Percentiles rank a stretch among this genome's conserved stretches.
phyloP scores from a whole-genome alignment of 768 basidiomycete genomes.

The Mrakia gelida region DNA sequence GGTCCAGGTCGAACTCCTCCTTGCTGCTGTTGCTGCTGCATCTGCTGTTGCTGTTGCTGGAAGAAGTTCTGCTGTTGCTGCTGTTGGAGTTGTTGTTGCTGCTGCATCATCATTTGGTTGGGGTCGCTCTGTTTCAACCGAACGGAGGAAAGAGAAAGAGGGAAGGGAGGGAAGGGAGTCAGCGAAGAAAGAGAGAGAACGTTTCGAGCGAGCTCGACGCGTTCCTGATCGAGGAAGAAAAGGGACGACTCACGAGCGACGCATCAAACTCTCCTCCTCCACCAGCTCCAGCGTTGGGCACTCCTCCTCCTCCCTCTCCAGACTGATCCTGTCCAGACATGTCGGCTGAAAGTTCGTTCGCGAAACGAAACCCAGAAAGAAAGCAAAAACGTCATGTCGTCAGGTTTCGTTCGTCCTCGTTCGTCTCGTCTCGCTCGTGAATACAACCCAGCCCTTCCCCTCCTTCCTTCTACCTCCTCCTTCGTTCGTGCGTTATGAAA shows the following conservation, averaged over 20 bases:
- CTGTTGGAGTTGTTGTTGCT: conserved; percentile 13
- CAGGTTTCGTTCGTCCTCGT: conserved; percentile 5
- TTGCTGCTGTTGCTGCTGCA: conserved; percentile 5
- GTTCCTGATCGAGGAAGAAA: not conserved
- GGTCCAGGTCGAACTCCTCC: not conserved
- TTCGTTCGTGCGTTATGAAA: not conserved
- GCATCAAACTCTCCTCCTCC: not conserved
- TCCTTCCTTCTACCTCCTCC: not conserved
- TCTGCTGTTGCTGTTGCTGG: conserved; percentile 7
- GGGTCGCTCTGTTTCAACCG: not conserved
- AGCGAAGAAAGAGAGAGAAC: not conserved
- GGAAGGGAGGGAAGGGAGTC: not conserved
- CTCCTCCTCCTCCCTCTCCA: not conserved
- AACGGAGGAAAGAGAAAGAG: not conserved
- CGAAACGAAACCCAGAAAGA: not conserved
- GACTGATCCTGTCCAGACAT: not conserved
- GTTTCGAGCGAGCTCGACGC: not conserved
- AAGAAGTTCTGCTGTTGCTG: not conserved
- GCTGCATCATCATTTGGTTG: conserved; percentile 15
- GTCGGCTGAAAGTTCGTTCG: not conserved
- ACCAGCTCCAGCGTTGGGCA: not conserved
- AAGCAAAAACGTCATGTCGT: conserved; percentile 11
- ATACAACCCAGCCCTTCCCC: not conserved
- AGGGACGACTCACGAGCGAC: not conserved
- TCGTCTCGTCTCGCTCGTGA: not conserved